Evolutionary conservation across 495 filamentous ascomycete species (phyloP), one percentile per base, ranked within the genome.

Genomic region (Penicillium odoratum): DNA sequence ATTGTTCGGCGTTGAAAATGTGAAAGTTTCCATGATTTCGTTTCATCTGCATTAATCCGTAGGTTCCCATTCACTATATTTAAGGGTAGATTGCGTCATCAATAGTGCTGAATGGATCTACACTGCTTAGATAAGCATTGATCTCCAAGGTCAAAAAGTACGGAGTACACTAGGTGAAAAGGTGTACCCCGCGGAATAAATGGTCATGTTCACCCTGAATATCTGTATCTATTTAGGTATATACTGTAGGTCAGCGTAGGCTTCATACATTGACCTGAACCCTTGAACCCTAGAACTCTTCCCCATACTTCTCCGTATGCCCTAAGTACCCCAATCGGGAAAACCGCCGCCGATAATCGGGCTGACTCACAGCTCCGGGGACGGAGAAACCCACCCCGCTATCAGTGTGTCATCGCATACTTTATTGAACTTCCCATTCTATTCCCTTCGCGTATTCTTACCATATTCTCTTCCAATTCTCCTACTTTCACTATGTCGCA

Each of bases 301-400:
- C 45, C 45, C 26, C 26, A 28, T 33, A 16, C 11, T 30, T 4
- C 6, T 48, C 26, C 10, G 28, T 11, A 48, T 33, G 46, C 46
- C 46, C 46, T 48, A 48, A 48, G 46, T 48, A 48, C 46, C 46
- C 46, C 28, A 48, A 30, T n/a, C 9, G 46, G 46, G 46, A 29
- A 48, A 29, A 5, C 8, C 46, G 46, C 28, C 46, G 46, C 46
- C 46, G 46, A 48, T 16, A 31, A 48, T 48, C 46, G 48, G 48
- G 48, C 48, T 53, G 51, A 53, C 51, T 53, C 51, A 53, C 26
- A 56, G 48, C 16, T 45, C 45, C 59, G 69, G 73, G 73, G 70
- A 61, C 71, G 73, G 73, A 72, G 68, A 54, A 73, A 74, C 66
- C 51, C 30, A 38, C 69, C 69, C 73, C 73, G 65, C 73, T 63